phyloP scores from a whole-genome alignment of 2,329 filamentous ascomycete species.

The Alternaria arbusti region DNA sequence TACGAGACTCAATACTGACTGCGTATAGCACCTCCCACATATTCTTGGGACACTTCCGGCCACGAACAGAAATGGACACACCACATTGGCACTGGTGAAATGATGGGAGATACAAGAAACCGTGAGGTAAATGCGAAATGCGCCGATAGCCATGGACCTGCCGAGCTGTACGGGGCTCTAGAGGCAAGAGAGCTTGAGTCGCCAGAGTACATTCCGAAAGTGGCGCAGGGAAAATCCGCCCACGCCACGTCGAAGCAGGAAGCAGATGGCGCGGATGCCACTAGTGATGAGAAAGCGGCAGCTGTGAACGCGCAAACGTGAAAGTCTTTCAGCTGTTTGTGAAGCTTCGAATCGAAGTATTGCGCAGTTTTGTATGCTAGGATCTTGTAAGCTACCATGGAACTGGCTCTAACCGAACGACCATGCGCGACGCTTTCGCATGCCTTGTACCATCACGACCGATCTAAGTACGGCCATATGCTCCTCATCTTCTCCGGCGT shows the following conservation, averaged over 20 bases:
- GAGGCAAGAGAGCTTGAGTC: background rate
- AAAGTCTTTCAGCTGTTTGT: background rate
- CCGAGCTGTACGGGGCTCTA: background rate
- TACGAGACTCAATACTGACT: background rate
- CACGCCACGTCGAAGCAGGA: background rate
- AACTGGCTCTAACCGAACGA: background rate
- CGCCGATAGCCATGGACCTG: background rate
- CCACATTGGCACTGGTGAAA: background rate
- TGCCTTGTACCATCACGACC: rapidly evolving
- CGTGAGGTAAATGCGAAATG: background rate
- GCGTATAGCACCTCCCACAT: background rate
- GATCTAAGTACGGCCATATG: constrained; percentile 19
- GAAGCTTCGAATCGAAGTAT: background rate
- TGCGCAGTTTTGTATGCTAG: background rate
- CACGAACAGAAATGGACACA: background rate
- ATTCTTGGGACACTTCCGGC: background rate
- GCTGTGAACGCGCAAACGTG: background rate
- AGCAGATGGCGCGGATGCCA: background rate
- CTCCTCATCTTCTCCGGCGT: constrained; percentile 17
- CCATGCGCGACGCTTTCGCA: background rate
- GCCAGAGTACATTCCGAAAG: background rate
- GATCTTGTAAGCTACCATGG: background rate
- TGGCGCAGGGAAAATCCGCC: background rate
- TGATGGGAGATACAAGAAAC: background rate
- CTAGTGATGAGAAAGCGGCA: background rate